phyloP scores from a whole-genome alignment of 805 yeast species.

The Wickerhamiella domercqiae region DNA sequence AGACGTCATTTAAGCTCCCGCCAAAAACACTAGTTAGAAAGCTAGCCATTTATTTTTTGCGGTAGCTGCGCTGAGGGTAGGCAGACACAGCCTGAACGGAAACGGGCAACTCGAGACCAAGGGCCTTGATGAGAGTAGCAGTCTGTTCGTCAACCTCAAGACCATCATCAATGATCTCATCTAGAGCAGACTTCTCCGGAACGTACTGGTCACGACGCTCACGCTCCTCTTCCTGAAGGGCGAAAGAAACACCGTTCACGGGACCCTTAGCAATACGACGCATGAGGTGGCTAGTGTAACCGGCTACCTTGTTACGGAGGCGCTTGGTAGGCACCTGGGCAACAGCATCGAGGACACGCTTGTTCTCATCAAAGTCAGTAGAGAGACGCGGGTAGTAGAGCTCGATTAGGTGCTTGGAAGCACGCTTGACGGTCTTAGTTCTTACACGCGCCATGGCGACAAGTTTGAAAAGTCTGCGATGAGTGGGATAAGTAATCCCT shows the following conservation, averaged over 20 bases:
- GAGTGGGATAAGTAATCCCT: background rate
- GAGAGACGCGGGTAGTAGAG: slow-evolving; percentile 99
- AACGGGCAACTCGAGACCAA: slow-evolving; percentile 38
- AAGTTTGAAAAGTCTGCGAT: background rate
- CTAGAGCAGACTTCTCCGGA: slow-evolving; percentile 99
- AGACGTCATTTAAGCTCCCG: too few species aligned
- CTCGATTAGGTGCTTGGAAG: slow-evolving; percentile 98
- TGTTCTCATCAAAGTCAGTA: slow-evolving; percentile 98
- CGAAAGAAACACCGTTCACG: slow-evolving; percentile 99
- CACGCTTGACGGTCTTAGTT: slow-evolving; percentile 99
- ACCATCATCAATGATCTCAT: slow-evolving; percentile 88
- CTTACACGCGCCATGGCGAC: slow-evolving; percentile 87
- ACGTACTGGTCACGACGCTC: slow-evolving; percentile 99
- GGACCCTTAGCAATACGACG: slow-evolving; percentile 99
- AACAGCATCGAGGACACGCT: slow-evolving; percentile 95
- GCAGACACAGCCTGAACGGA: slow-evolving; percentile 41
- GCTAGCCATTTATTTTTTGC: slow-evolving; percentile 15
- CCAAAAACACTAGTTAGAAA: too few species aligned
- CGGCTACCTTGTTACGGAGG: slow-evolving; percentile 99
- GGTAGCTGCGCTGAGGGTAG: slow-evolving; percentile 19
- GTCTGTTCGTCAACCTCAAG: slow-evolving; percentile 96
- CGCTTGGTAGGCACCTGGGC: slow-evolving; percentile 99
- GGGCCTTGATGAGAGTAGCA: slow-evolving; percentile 81
- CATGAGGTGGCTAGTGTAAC: slow-evolving; percentile 99
- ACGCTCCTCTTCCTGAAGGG: slow-evolving; percentile 99